Conservation (phyloP, 1,139 yeast genomes). For the Hansenula lynferdii region DNA sequence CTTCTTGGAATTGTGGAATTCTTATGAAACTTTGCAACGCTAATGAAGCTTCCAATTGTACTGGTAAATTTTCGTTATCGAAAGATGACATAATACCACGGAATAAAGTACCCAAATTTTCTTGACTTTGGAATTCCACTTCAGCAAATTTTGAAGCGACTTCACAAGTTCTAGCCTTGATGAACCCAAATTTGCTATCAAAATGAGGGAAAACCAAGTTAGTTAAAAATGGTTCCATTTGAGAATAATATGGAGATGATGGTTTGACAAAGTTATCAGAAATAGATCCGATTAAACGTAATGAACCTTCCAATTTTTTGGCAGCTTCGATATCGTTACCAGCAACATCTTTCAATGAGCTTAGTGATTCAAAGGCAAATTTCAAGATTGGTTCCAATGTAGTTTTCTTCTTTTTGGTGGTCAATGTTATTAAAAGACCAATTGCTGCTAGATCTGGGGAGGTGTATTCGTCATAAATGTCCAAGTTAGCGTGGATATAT, state of each 20-base stretch:
- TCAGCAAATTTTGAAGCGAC: slow-evolving; percentile 67
- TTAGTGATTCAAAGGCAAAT: slow-evolving; percentile 57
- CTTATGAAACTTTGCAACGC: slow-evolving; percentile 78
- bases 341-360: slow-evolving; percentile 28
- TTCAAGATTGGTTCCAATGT: slow-evolving; percentile 61
- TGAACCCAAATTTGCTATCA: slow-evolving; percentile 58
- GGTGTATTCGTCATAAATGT: slow-evolving; percentile 52
- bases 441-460: slow-evolving; percentile 70
- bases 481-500: slow-evolving; percentile 77
- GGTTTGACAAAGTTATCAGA: slow-evolving; percentile 52
- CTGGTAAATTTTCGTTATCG: slow-evolving; percentile 59
- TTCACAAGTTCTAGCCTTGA: slow-evolving; percentile 84
- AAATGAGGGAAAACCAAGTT: slow-evolving; percentile 71
- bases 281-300: slow-evolving; percentile 73
- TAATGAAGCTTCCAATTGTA: slow-evolving; percentile 77
- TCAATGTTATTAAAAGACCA: slow-evolving; percentile 58
- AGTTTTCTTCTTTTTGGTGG: slow-evolving; percentile 57
- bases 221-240: slow-evolving; percentile 67
- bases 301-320: slow-evolving; percentile 71
- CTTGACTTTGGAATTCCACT: slow-evolving; percentile 45
- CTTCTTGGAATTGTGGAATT: slow-evolving; percentile 61
- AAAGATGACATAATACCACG: slow-evolving; percentile 66
- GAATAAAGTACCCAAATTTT: slow-evolving; percentile 50
- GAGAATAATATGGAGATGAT: slow-evolving; percentile 53
- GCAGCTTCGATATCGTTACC: slow-evolving; percentile 54